Base-by-base conservation (phyloP, 208 protist genomes). In the Acanthamoeba healyi region DNA sequence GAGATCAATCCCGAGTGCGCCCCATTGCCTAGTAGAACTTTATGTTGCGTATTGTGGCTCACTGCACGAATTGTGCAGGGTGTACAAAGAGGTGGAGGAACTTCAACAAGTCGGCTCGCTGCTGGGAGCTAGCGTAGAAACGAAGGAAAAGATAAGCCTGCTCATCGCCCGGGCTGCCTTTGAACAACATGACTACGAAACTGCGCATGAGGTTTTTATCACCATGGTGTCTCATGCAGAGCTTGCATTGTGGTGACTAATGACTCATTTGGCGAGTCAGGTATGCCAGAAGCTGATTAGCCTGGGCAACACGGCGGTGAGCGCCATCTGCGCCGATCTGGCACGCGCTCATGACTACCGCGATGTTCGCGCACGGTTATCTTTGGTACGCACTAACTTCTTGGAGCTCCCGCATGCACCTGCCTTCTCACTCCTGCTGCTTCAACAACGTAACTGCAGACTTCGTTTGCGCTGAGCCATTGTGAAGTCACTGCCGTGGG, bases 151-250 rank as follows among this genome's bases (percentile, higher is more conserved):
- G 40, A 82, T 82, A n/a, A 49, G 34, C 34, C 40, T 44, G 3
- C 72, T 82, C 34, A 40, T 82, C 34, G 72, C 72, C 22, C 72
- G 34, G 72, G 26, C 72, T 42, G 72, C 72, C 24, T 82, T 82
- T n/a, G 29, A 82, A 5, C 72, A 82, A n/a, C 34, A 40, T 29
- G 72, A 82, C 72, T 82, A 82, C 12, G 24, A 17, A 24, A 7
- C 34, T 40, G 72, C 72, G 24, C 14, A 40, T 82, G 72, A 61
- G 22, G 54, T 61, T 26, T 22, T n/a, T n/a, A n/a, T n/a, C n/a
- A n/a, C 15, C 54, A 22, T 61, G 54, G 54, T 61, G 54, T 22
- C 12, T 12, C 15, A 61, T 61, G 54, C 22, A 22, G 54, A 82
- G 72, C 26, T 40, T 38, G 26, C 36, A 49, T 36, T 4, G 22